Evolutionary conservation across 192 early-diverging fungal genomes (phyloP), one percentile per base, ranked within the genome.

Genomic region (Jimgerdemannia flammicorona): DNA sequence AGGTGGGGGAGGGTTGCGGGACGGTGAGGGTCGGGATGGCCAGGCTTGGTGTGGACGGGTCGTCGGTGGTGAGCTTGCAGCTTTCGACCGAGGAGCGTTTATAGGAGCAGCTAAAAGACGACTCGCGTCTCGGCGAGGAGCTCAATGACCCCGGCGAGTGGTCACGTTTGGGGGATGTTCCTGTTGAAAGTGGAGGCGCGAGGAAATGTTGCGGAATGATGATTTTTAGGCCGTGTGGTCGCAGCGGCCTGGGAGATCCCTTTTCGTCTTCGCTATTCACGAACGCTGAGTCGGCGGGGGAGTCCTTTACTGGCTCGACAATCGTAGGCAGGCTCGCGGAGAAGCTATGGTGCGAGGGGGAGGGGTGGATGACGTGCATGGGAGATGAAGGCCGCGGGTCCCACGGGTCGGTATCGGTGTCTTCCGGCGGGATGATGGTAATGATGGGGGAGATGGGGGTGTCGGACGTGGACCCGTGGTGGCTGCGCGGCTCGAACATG

Each of bases 381-480:
- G 64, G 77, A 72, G n/a, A 66, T 59, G 71, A 74, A 69, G 18
- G 77, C 66, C 67, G 74, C 65, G 9, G 14, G 69, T 49, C 74
- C 70, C 72, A 75, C 69, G 64, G 77, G 43, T 67, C 43, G 71
- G 65, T 70, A 70, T 70, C 78, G 70, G 68, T 66, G 73, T 59
- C 44, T 39, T 63, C 66, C 41, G 65, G 41, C 67, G 75, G 65
- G 59, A 68, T 66, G 77, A 10, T 44, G 71, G 64, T 17, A 66
- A 70, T 3, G 44, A 73, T 44, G 76, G 71, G 39, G 18, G 59
- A 68, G 40, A 49, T 67, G 59, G 73, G 6, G 77, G 75, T 74
- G 41, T 80, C 74, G 42, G 66, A 80, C 74, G 76, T 80, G 4
- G 70, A 40, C 10, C 76, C 75, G 4, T 67, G 67, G 29, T 29